phyloP scores from a whole-genome alignment of 495 filamentous ascomycete genomes.

The Hypoxylon crocopeplum region DNA sequence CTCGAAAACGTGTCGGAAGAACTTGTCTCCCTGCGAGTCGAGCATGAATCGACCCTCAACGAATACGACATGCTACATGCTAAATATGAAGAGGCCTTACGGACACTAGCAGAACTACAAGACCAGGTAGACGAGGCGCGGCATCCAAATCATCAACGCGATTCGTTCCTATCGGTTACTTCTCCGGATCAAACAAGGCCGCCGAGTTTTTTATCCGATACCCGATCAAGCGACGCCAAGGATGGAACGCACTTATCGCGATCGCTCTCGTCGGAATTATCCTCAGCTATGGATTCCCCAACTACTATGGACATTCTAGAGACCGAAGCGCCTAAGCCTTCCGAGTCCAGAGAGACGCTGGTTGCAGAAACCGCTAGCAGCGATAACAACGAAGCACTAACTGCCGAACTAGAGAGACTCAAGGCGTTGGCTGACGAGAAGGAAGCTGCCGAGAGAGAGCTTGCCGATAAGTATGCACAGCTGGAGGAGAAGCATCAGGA shows the following conservation, averaged over 20 bases:
- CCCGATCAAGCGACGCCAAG: slow-evolving; percentile 75
- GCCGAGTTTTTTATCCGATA: slow-evolving; percentile 91
- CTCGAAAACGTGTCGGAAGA: slow-evolving; percentile 92
- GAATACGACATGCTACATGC: slow-evolving; percentile 83
- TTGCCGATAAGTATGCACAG: slow-evolving; percentile 79
- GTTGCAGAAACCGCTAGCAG: slow-evolving; percentile 24
- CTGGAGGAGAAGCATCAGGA: slow-evolving; percentile 82
- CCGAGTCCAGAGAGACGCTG: slow-evolving; percentile 35
- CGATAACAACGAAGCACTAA: slow-evolving; percentile 50
- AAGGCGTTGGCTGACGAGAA: slow-evolving; percentile 76
- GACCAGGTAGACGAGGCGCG: slow-evolving; percentile 84
- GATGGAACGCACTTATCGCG: slow-evolving; percentile 83
- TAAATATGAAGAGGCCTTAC: slow-evolving; percentile 91
- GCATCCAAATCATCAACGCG: slow-evolving; percentile 63
- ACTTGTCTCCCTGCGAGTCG: slow-evolving; percentile 85
- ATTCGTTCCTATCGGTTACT: slow-evolving; percentile 61
- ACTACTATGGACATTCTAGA: slow-evolving; percentile 68
- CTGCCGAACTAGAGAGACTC: slow-evolving; percentile 73
- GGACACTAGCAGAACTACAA: slow-evolving; percentile 80
- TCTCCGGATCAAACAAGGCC: slow-evolving; percentile 69
- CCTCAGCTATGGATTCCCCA: slow-evolving; percentile 86
- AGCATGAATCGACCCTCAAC: slow-evolving; percentile 82
- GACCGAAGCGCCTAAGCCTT: slow-evolving; percentile 54
- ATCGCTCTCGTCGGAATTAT: slow-evolving; percentile 95
- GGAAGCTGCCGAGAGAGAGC: slow-evolving; percentile 70